Evolutionary conservation across 2,329 filamentous ascomycete genomes (phyloP), one percentile per base, ranked within the genome.

Genomic region (Pestalotiopsis sp.): DNA sequence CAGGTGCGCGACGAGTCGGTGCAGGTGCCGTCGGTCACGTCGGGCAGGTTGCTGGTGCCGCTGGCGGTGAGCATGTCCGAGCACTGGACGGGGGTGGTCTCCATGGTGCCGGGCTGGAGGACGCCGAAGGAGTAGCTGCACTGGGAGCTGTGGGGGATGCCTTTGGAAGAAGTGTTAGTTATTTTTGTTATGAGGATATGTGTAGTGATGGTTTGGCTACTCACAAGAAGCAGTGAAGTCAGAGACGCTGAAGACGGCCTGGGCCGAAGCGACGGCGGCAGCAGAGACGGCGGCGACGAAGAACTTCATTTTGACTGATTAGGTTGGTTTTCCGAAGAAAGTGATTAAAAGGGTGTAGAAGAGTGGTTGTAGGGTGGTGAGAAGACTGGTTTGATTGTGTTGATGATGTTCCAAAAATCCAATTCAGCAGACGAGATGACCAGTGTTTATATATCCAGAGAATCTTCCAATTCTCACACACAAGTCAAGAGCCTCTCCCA

Each of bases 161-260:
- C 14, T 56, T 17, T 6, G n/a, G 45, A 52, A 20, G 20, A 64
- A 7, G 9, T 39, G 59, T 31, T 27, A 25, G 41, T 61, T 27
- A 3, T 70, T 65, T 68, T 52, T 17, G 5, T 2, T n/a, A 2
- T 52, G 6, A 36, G 31, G 2, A 61, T 61, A 38, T 9, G 4
- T 52, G 25, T 20, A 23, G 41, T 11, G 6, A 23, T 9, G 5
- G 17, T 6, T 6, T 3, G 20, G 3, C 1, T 7, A 68, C 75
- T 70, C 72, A 77, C 73, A 58, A 75, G 61, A 76, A 78, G 77
- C 77, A 13, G 56, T 70, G 71, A 79, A 78, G 14, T 71, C 67
- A 38, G 74, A 72, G 64, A 79, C 74, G 11, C 71, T 60, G 68
- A 75, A 79, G 65, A 74, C 70, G 25, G 41, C 36, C 38, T 41